Percentiles rank a stretch among this genome's conserved stretches.
Conservation (phyloP, 1,284 basidiomycete genomes). For the Ceratobasidium sp. region DNA sequence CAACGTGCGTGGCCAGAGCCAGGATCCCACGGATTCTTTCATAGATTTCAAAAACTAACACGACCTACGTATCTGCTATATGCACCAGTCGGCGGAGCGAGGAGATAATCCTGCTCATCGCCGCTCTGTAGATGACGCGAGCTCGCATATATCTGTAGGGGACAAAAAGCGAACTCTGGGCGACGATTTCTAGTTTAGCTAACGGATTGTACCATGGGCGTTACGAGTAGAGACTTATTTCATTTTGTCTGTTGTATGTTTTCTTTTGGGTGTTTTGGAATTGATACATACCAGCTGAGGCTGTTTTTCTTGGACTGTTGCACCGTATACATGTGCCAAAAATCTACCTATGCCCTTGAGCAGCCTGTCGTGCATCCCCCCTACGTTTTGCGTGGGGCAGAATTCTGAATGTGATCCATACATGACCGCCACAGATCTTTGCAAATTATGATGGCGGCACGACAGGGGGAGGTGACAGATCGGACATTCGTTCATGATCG, state of each 20-base stretch:
- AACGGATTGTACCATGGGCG: not conserved
- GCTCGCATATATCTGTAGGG: slow-evolving; percentile 3
- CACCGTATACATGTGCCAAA: too few relatives aligned
- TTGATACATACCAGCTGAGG: not conserved
- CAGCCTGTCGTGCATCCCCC: too few relatives aligned
- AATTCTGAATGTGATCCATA: too few relatives aligned
- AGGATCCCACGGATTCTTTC: slow-evolving; percentile 15
- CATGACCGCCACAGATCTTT: too few relatives aligned
- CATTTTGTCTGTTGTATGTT: not conserved
- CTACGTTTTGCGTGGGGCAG: too few relatives aligned
- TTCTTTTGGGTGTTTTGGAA: not conserved
- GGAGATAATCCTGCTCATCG: slow-evolving; percentile 3
- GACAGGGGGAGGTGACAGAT: too few relatives aligned
- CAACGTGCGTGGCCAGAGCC: slow-evolving; percentile 16
- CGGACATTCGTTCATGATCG: too few relatives aligned
- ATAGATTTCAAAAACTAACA: not conserved
- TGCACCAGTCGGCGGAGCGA: slow-evolving; percentile 6
- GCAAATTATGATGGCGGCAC: too few relatives aligned
- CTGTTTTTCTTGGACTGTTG: too few relatives aligned
- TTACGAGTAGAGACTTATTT: not conserved
- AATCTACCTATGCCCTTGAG: too few relatives aligned
- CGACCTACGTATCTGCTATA: not conserved
- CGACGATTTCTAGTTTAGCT: not conserved
- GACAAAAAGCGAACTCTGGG: slow-evolving; percentile 3
- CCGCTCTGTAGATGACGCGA: slow-evolving; percentile 3